phyloP scores from a whole-genome alignment of 192 early-diverging fungal genomes.

The Lunasporangiospora selenospora region DNA sequence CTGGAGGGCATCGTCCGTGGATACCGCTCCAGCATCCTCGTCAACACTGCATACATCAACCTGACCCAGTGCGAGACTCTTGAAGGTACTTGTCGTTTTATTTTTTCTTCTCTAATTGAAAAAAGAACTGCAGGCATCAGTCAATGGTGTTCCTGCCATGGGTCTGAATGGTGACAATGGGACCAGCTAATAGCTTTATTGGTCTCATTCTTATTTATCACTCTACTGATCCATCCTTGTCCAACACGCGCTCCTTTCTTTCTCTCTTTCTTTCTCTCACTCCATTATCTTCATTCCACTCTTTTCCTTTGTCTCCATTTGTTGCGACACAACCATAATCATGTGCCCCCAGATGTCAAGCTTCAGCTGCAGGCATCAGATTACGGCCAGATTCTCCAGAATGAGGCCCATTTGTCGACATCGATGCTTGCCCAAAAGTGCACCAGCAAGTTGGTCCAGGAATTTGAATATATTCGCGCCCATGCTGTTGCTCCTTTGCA shows the following conservation, averaged over 20 bases:
- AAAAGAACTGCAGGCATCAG: too few species aligned
- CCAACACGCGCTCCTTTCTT: not conserved
- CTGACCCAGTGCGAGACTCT: conserved; percentile 98
- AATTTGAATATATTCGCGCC: conserved; percentile 92
- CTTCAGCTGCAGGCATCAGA: conserved; percentile 95
- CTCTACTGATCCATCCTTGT: not conserved
- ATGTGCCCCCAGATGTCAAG: conserved; percentile 45
- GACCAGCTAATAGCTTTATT: not conserved
- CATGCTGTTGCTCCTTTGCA: conserved; percentile 85
- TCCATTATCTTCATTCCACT: not conserved
- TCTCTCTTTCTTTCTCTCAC: not conserved
- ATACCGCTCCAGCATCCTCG: conserved; percentile 89
- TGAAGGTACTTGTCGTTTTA: conserved; percentile 86
- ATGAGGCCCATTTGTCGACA: conserved; percentile 95
- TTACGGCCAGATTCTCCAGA: conserved; percentile 93
- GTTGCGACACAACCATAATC: not conserved
- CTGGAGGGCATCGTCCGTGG: conserved; percentile 96
- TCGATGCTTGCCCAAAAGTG: conserved; percentile 90
- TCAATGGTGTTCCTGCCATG: not conserved
- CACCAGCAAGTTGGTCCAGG: conserved; percentile 86
- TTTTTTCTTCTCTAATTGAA: not conserved
- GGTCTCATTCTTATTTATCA: not conserved
- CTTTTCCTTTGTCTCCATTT: not conserved
- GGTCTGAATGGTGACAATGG: not conserved
- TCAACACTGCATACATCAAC: conserved; percentile 85